These are phyloP conservation scores for Coniochaeta ligniaria DNA, from an alignment of 2,329 filamentous ascomycete genomes.

Conservation along the genomic window DNA sequence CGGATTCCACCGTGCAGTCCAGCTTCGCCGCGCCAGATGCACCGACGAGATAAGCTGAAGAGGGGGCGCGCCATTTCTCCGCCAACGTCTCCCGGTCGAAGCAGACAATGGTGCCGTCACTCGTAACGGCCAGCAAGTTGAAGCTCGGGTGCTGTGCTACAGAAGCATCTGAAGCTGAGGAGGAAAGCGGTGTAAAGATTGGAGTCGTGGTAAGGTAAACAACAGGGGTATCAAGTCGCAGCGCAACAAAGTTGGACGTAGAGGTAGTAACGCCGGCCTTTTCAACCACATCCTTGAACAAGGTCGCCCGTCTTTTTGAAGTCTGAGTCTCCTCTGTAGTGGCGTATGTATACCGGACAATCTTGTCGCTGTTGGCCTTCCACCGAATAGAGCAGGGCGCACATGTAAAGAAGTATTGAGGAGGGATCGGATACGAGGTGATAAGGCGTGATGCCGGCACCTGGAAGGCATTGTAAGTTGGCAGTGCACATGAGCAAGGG, in stretches of 20 bases:
- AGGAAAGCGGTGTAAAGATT: background rate
- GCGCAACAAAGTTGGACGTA: conserved; percentile 34
- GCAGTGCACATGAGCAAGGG: background rate
- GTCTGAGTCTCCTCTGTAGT: conserved; percentile 38
- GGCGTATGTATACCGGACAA: conserved; percentile 54
- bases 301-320: conserved; percentile 41
- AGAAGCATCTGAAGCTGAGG: background rate
- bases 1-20: conserved; percentile 40
- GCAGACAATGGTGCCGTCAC: conserved; percentile 53
- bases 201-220: conserved; percentile 33
- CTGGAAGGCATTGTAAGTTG: conserved; percentile 27
- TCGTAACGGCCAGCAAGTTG: conserved; percentile 49
- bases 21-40: conserved; percentile 8
- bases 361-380: conserved; percentile 37
- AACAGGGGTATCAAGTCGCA: conserved; percentile 32
- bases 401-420: conserved; percentile 57
- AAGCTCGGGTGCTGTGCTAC: conserved; percentile 17
- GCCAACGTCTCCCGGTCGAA: conserved; percentile 49
- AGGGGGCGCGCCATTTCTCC: conserved; percentile 38
- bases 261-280: conserved; percentile 44
- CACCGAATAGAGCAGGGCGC: conserved; percentile 51
- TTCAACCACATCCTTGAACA: conserved; percentile 52
- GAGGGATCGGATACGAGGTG: conserved; percentile 61
- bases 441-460: conserved; percentile 53
- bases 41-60: conserved; percentile 16